Evolutionary conservation across 805 yeast species (phyloP).

Genomic region (Myxozyma melibiosi): DNA sequence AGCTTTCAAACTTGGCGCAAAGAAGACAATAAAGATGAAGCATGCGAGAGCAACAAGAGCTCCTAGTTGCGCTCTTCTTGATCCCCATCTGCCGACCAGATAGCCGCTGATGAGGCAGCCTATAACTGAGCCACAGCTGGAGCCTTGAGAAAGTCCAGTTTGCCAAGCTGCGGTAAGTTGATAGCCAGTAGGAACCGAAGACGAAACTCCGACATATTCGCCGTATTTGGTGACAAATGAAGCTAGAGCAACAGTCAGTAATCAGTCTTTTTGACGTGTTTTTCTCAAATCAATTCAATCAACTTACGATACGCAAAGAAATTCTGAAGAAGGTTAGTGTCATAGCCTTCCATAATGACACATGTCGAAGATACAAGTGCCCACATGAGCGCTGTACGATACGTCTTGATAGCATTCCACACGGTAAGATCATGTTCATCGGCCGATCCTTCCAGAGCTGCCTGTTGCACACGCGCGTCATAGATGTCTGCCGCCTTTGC

Average conservation of each 20-base stretch:
- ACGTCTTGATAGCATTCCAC: background rate
- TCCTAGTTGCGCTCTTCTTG: slow-evolving; percentile 47
- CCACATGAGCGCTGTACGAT: slow-evolving; percentile 54
- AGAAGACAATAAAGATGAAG: slow-evolving; percentile 52
- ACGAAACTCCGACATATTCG: background rate
- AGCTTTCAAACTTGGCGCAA: slow-evolving; percentile 47
- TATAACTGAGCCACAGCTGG: slow-evolving; percentile 48
- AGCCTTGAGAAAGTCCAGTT: slow-evolving; percentile 38
- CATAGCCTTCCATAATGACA: slow-evolving; percentile 56
- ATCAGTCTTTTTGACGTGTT: too few species aligned
- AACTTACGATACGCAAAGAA: slow-evolving; percentile 47
- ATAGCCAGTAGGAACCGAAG: too few species aligned
- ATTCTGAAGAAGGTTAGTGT: slow-evolving; percentile 46
- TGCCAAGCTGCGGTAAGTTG: slow-evolving; percentile 40
- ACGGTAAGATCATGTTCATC: slow-evolving; percentile 33
- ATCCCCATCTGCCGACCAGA: slow-evolving; percentile 51
- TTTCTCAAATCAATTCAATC: too few species aligned
- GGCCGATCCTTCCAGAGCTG: background rate
- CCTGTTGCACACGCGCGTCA: too few species aligned
- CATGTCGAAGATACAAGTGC: slow-evolving; percentile 49
- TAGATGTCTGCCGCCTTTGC: too few species aligned
- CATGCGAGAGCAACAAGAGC: slow-evolving; percentile 43
- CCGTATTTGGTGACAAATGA: slow-evolving; percentile 32
- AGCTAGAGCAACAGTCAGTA: too few species aligned
- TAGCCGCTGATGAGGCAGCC: slow-evolving; percentile 52